Evolutionary conservation across 768 basidiomycete species (phyloP), one percentile per base, ranked within the genome.

Genomic region (Leucosporidium yakuticum): DNA sequence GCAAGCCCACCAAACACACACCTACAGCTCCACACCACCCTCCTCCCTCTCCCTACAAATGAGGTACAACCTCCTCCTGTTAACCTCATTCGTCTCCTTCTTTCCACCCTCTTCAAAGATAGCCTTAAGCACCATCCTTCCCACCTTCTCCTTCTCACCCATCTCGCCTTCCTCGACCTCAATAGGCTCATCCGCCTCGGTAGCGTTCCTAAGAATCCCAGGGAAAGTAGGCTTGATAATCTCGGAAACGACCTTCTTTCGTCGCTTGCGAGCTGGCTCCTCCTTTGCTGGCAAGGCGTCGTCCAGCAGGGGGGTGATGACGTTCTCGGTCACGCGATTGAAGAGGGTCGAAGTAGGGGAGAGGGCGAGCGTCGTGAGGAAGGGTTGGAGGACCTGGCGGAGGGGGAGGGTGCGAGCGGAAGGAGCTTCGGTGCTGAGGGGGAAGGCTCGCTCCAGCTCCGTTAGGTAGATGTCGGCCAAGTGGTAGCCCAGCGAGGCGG

Each of bases 381-480:
- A 91, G 9, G 94, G 95, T 7, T 77, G 69, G 32, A 90, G 78
- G 31, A 91, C 80, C 21, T 74, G 56, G 25, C 69, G 2, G 62
- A 17, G n/a, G 39, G 11, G 5, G 53, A 21, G 51, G 49, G n/a
- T 17, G 60, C 68, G 77, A 62, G 58, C 1, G 63, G 56, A 32
- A 20, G 51, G n/a, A 62, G 44, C 14, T 50, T 62, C 27, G 27
- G 34, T 4, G 27, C 4, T 44, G 29, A 61, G n/a, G 0, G 68
- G n/a, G 54, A 77, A 58, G 15, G 77, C 76, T 62, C 79, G 91
- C 76, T 96, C 85, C 47, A 99, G 83, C 77, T 98, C 95, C 71
- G 90, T 88, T 20, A 94, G 77, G 77, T 90, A 96, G 57, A 97
- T 85, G 77, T 99, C 95, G 20, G 87, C 83, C 25, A 98, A 79